phyloP scores from a whole-genome alignment of 1,139 yeast species.

The Debaryomyces sp. region DNA sequence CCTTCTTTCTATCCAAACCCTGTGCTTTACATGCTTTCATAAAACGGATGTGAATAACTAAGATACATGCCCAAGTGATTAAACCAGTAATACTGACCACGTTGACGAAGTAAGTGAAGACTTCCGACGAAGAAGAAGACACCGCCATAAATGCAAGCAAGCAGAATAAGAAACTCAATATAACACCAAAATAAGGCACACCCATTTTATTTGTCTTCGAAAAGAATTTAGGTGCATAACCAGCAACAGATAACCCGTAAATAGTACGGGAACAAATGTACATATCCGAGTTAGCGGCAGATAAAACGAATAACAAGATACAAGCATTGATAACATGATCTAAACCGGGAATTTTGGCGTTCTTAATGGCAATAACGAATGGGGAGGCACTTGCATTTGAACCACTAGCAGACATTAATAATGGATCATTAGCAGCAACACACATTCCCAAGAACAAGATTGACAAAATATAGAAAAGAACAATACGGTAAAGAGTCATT shows the following conservation, averaged over 20 bases:
- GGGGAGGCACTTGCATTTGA: conserved; percentile 78
- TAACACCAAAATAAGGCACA: conserved; percentile 31
- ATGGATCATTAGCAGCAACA: conserved; percentile 69
- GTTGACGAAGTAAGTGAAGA: conserved; percentile 70
- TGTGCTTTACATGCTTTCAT: conserved; percentile 68
- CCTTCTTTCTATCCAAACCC: conserved; percentile 44
- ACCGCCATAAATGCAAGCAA: conserved; percentile 66
- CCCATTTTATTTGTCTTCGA: conserved; percentile 40
- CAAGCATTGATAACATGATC: conserved; percentile 51
- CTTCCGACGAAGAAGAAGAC: conserved; percentile 50
- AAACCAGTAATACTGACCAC: conserved; percentile 75
- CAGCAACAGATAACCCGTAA: conserved; percentile 48
- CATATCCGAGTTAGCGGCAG: conserved; percentile 53
- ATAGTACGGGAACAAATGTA: conserved; percentile 50
- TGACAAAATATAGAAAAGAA: conserved; percentile 66
- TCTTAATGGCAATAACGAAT: conserved; percentile 55
- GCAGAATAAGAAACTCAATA: conserved; percentile 12
- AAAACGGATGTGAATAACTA: conserved; percentile 64
- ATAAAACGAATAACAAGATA: conserved; percentile 46
- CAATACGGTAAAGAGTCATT: conserved; percentile 75
- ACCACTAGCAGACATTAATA: conserved; percentile 28
- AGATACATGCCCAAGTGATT: conserved; percentile 68
- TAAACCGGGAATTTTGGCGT: conserved; percentile 44
- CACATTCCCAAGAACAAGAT: conserved; percentile 73
- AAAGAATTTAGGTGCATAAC: conserved; percentile 46